These are phyloP conservation scores for Podospora conica DNA, from an alignment of 495 filamentous ascomycete genomes.

Conservation along the genomic window DNA sequence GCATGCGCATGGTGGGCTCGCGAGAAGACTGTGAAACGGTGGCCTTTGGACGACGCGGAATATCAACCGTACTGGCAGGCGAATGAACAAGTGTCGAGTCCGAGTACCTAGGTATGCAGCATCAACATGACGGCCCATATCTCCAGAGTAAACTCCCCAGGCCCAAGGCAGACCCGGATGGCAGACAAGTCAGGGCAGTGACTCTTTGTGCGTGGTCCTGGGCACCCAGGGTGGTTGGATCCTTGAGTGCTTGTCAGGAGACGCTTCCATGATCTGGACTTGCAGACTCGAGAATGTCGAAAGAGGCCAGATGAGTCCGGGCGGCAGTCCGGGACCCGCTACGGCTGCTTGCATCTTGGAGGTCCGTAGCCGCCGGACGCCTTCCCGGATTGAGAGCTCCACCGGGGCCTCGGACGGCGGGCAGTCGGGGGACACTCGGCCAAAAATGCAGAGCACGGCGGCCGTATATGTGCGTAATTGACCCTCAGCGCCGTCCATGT, in stretches of 20 bases:
- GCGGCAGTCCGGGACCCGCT: neutral
- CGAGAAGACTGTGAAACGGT: neutral
- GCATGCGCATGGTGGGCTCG: too few relatives aligned
- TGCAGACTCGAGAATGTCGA: neutral
- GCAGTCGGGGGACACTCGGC: neutral
- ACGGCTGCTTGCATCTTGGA: neutral
- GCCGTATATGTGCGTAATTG: neutral
- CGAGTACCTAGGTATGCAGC: too few relatives aligned
- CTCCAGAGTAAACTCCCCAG: neutral
- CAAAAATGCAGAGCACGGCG: neutral
- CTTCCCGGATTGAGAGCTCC: neutral
- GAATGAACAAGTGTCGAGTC: too few relatives aligned
- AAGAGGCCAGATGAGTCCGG: neutral
- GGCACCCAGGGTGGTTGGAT: too few relatives aligned
- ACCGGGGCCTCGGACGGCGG: neutral
- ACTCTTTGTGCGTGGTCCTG: neutral
- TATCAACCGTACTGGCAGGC: too few relatives aligned
- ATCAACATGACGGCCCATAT: neutral
- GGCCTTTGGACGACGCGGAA: neutral
- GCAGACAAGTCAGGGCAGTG: neutral
- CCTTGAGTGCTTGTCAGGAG: neutral
- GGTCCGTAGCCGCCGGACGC: neutral
- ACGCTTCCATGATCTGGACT: neutral
- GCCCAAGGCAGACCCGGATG: neutral
- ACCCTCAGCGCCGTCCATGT: slow-evolving; percentile 4